phyloP scores from a whole-genome alignment of 805 yeast genomes.

The Pichia ethanolica region DNA sequence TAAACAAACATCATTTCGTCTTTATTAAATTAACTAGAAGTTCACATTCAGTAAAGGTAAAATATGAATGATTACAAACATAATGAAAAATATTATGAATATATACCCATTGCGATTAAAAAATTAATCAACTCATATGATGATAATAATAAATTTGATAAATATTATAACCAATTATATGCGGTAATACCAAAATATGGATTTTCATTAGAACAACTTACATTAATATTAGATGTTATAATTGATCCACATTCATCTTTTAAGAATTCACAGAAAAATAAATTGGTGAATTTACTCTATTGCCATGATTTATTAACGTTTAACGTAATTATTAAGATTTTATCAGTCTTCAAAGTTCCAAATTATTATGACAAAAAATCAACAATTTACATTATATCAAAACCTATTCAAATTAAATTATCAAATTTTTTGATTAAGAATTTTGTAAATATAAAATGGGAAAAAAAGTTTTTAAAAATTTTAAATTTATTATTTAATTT shows the following conservation, averaged over 20 bases:
- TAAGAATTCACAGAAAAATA: conserved; percentile 14
- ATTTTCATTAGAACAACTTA: conserved; percentile 13
- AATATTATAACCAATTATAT: conserved; percentile 5
- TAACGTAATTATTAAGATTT: conserved; percentile 14
- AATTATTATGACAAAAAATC: conserved; percentile 17
- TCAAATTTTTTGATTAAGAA: conserved; percentile 16
- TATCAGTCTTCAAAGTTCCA: conserved; percentile 17
- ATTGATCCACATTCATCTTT: conserved; percentile 7
- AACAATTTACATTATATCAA: conserved; percentile 4
- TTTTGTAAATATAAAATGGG: conserved; percentile 18
- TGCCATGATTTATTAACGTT: conserved; percentile 21
- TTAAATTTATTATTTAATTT: conserved; percentile 21
- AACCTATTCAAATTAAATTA: conserved; percentile 16
- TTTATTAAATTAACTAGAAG: neutral
- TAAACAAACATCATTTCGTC: neutral
- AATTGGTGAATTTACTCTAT: conserved; percentile 12
- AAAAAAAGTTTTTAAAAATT: conserved; percentile 13
- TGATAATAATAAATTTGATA: conserved; percentile 1
- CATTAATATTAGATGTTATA: conserved; percentile 16
- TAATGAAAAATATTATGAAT: conserved; percentile 8
- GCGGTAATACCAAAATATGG: conserved; percentile 23
- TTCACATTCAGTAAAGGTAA: too few species aligned
- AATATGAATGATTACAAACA: conserved; percentile 1
- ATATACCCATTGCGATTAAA: conserved; percentile 3
- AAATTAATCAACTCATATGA: neutral